Evolutionary conservation across 2,329 filamentous ascomycete genomes (phyloP).

Genomic region (Gliomastix tumulicola): DNA sequence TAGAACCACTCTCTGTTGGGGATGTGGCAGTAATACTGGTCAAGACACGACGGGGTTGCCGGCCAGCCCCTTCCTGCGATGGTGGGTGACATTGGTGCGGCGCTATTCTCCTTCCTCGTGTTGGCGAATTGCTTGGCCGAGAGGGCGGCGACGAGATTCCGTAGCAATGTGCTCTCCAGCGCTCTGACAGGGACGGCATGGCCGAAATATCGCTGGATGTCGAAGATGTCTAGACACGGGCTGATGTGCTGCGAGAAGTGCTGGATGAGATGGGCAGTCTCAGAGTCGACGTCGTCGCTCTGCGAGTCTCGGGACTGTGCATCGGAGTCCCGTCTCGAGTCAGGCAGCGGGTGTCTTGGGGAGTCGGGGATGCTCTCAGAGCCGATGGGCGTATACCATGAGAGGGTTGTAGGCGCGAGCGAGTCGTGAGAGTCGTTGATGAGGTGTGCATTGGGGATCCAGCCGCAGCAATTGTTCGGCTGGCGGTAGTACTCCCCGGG

Average conservation of each 20-base stretch:
- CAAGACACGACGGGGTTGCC: too few relatives aligned
- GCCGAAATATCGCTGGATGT: slow-evolving; percentile 10
- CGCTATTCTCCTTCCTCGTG: slow-evolving; percentile 5
- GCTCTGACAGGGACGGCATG: slow-evolving; percentile 9
- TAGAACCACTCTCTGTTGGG: slow-evolving; percentile 13
- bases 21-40: too few relatives aligned
- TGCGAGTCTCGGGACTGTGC: too few relatives aligned
- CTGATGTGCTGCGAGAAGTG: slow-evolving; percentile 10
- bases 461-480: slow-evolving; percentile 8
- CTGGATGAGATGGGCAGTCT: too few relatives aligned
- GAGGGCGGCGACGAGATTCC: slow-evolving; percentile 8
- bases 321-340: too few relatives aligned
- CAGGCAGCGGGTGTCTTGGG: too few relatives aligned
- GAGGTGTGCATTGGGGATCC: slow-evolving; percentile 3
- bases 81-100: too few relatives aligned
- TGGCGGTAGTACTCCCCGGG: background rate
- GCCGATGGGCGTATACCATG: too few relatives aligned
- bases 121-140: slow-evolving; percentile 10
- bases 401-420: too few relatives aligned
- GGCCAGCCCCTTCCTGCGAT: too few relatives aligned
- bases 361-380: too few relatives aligned
- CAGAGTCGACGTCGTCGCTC: slow-evolving; percentile 4
- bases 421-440: too few relatives aligned
- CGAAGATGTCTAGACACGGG: slow-evolving; percentile 10
- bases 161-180: slow-evolving; percentile 7